Conservation (phyloP, 179 eudicot species). For the Gypsophila paniculata region DNA sequence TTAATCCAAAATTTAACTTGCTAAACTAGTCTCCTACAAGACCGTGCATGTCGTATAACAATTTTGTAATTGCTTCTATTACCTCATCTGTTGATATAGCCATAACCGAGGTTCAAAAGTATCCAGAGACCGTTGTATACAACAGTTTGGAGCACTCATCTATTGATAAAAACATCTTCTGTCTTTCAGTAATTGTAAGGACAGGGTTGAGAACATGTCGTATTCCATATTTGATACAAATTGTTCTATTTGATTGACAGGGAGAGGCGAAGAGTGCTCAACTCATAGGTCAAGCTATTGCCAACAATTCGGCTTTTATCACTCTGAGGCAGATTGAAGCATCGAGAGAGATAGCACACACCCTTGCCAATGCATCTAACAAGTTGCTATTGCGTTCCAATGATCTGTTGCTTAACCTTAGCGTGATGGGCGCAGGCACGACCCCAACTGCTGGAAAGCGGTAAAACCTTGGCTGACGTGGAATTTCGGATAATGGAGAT, state of each 20-base stretch:
- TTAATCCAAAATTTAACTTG: background rate
- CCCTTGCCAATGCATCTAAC: constrained; percentile 37
- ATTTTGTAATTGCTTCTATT: too few relatives aligned
- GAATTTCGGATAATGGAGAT: background rate
- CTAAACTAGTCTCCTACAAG: too few relatives aligned
- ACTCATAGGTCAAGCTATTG: constrained; percentile 54
- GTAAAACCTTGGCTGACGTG: background rate
- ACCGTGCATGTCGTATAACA: too few relatives aligned
- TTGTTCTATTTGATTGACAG: constrained; percentile 21
- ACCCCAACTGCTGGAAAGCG: background rate
- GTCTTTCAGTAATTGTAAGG: too few relatives aligned
- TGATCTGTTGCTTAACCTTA: constrained; percentile 52
- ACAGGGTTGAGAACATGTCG: too few relatives aligned
- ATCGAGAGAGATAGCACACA: constrained; percentile 49
- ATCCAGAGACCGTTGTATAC: too few relatives aligned
- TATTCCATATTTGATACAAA: background rate
- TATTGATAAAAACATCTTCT: too few relatives aligned
- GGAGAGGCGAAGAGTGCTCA: constrained; percentile 76
- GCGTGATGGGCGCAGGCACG: background rate
- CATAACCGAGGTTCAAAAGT: too few relatives aligned
- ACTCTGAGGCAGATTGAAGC: constrained; percentile 57
- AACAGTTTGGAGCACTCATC: too few relatives aligned
- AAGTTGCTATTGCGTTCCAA: constrained; percentile 38
- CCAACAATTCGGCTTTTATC: constrained; percentile 55
- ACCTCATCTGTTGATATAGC: too few relatives aligned